These are phyloP conservation scores for Platanthera guangdongensis DNA, from an alignment of 106 monocot genomes.

Conservation along the genomic window DNA sequence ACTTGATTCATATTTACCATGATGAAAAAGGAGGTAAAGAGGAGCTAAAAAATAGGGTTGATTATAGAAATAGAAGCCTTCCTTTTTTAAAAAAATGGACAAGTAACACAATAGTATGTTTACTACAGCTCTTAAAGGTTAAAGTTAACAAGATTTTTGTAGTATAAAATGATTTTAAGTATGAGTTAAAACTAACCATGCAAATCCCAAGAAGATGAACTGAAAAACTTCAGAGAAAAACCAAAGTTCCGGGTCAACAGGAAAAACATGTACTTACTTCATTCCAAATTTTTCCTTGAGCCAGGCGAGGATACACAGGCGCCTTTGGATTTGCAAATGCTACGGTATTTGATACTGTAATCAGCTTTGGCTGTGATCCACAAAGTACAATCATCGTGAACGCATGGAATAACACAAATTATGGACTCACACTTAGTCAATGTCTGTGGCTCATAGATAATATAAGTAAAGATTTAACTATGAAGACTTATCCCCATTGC, in stretches of 20 bases:
- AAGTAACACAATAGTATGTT: not conserved
- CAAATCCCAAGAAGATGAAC: not conserved
- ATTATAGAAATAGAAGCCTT: not conserved
- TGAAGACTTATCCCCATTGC: not conserved
- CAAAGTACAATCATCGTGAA: slow-evolving; percentile 1
- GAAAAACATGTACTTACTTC: slow-evolving; percentile 48
- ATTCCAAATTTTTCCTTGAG: slow-evolving; percentile 95
- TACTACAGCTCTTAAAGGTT: not conserved
- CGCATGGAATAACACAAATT: not conserved
- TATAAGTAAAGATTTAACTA: not conserved
- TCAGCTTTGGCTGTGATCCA: slow-evolving; percentile 68
- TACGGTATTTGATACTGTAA: slow-evolving; percentile 64
- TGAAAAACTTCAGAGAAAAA: not conserved
- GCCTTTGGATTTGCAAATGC: slow-evolving; percentile 83
- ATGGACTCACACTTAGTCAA: not conserved
- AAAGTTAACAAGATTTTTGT: not conserved
- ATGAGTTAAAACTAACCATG: not conserved
- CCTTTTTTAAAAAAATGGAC: not conserved
- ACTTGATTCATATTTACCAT: not conserved
- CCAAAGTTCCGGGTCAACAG: not conserved
- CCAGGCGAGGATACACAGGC: slow-evolving; percentile 84
- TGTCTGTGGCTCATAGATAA: not conserved
- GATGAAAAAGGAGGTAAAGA: not conserved
- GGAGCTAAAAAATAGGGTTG: not conserved
- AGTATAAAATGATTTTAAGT: not conserved